Percentiles rank a stretch among this genome's conserved stretches.
Conservation (phyloP, 768 basidiomycete species). For the Boletus patriciae region DNA sequence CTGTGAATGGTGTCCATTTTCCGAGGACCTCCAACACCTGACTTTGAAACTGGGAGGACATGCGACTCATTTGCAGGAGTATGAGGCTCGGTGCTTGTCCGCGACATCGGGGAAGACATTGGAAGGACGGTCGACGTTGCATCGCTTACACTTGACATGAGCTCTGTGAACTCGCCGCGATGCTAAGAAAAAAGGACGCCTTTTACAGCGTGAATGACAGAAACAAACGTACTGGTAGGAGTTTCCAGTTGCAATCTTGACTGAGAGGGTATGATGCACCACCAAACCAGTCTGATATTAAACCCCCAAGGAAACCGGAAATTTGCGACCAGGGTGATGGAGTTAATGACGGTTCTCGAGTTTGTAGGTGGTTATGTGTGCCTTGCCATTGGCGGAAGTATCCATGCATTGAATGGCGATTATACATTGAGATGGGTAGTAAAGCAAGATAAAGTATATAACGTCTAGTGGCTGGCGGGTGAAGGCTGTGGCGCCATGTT, state of each 20-base stretch:
- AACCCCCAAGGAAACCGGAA: neutral
- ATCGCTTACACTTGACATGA: constrained; percentile 21
- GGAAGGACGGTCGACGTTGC: constrained; percentile 13
- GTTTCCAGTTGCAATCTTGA: constrained; percentile 10
- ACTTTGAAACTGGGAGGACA: constrained; percentile 5
- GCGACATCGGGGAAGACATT: constrained; percentile 15
- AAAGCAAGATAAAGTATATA: constrained; percentile 32
- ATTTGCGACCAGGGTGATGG: neutral
- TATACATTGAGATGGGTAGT: constrained; percentile 39
- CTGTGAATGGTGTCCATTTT: constrained; percentile 5
- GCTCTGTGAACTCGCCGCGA: neutral
- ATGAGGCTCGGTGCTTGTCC: constrained; percentile 6
- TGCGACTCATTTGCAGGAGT: neutral
- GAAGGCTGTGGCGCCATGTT: constrained; percentile 52
- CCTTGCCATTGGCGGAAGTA: constrained; percentile 28
- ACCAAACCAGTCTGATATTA: constrained; percentile 8
- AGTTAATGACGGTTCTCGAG: neutral
- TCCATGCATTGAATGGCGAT: constrained; percentile 37
- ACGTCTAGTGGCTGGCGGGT: constrained; percentile 51
- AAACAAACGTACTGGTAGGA: neutral
- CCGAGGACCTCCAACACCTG: constrained; percentile 23
- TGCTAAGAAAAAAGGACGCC: too few relatives aligned
- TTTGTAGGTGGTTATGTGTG: constrained; percentile 10
- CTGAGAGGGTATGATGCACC: neutral
- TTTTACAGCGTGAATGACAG: neutral